A percentile compares a stretch with the other conserved stretches of the same genome.
Conservation (phyloP, 331 rosid species). For the Rosa hybrid region DNA sequence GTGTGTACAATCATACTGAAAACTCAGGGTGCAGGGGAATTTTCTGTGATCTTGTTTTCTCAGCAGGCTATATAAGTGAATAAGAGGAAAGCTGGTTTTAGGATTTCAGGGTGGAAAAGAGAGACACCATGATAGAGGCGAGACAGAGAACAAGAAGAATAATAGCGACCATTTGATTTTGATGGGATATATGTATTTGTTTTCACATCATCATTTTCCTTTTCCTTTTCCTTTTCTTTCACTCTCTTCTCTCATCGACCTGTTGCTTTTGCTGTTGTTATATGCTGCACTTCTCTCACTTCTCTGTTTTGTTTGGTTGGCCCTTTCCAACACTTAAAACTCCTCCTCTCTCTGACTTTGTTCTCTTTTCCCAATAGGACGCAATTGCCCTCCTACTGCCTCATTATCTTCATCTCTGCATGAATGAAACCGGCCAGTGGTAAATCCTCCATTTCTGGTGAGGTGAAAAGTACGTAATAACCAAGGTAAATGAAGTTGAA, state of each 20-base stretch:
- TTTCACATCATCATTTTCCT: slow-evolving; percentile 44
- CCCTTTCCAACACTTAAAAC: slow-evolving; percentile 36
- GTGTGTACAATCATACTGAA: background rate
- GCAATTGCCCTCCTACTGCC: background rate
- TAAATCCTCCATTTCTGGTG: background rate
- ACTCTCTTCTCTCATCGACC: slow-evolving; percentile 26
- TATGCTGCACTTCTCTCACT: slow-evolving; percentile 24
- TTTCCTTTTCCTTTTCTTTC: background rate
- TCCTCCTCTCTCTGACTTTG: background rate
- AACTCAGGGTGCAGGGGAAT: background rate
- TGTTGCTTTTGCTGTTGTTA: slow-evolving; percentile 37
- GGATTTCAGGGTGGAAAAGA: slow-evolving; percentile 33
- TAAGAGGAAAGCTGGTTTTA: background rate
- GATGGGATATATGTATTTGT: slow-evolving; percentile 15
- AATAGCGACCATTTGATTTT: slow-evolving; percentile 30
- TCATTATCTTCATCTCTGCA: background rate
- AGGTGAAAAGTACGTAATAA: background rate
- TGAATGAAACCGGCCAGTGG: background rate
- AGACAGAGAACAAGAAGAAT: slow-evolving; percentile 36
- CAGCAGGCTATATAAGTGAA: background rate
- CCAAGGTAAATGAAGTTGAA: background rate
- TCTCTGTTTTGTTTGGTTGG: slow-evolving; percentile 37
- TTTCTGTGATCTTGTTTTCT: background rate
- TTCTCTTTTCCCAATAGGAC: background rate
- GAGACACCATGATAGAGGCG: slow-evolving; percentile 40